Evolutionary conservation across 2,329 filamentous ascomycete genomes (phyloP).

Genomic region (Thelonectria rubi): DNA sequence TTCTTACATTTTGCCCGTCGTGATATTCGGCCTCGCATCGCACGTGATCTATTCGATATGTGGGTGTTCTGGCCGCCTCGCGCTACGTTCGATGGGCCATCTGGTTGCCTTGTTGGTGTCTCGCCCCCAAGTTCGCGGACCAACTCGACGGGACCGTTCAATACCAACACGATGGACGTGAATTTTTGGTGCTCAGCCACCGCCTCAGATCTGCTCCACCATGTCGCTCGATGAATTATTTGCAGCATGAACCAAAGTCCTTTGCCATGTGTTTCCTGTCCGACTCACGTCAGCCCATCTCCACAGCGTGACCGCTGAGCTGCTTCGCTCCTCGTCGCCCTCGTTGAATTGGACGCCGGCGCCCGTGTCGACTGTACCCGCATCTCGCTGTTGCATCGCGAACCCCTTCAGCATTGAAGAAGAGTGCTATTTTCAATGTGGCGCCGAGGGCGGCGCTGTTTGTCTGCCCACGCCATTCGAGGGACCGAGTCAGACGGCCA

Average conservation of each 20-base stretch:
- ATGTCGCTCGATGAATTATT: background rate
- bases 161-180: background rate
- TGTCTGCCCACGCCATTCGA: too few relatives aligned
- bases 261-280: background rate
- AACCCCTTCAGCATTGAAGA: background rate
- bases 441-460: background rate
- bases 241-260: conserved; percentile 7
- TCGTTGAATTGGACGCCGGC: background rate
- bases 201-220: background rate
- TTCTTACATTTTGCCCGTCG: background rate
- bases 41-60: background rate
- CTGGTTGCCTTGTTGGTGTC: background rate
- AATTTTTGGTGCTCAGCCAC: background rate
- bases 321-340: background rate
- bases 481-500: too few relatives aligned
- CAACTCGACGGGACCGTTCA: background rate
- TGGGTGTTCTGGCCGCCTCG: background rate
- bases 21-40: background rate
- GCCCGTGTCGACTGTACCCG: background rate
- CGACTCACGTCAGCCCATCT: conserved; percentile 7
- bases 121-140: background rate
- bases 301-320: background rate
- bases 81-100: background rate
- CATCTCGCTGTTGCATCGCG: background rate
- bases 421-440: background rate